A percentile compares a stretch with the other conserved stretches of the same genome.
phyloP scores from a whole-genome alignment of 495 filamentous ascomycete genomes.

The Xylona heveae region DNA sequence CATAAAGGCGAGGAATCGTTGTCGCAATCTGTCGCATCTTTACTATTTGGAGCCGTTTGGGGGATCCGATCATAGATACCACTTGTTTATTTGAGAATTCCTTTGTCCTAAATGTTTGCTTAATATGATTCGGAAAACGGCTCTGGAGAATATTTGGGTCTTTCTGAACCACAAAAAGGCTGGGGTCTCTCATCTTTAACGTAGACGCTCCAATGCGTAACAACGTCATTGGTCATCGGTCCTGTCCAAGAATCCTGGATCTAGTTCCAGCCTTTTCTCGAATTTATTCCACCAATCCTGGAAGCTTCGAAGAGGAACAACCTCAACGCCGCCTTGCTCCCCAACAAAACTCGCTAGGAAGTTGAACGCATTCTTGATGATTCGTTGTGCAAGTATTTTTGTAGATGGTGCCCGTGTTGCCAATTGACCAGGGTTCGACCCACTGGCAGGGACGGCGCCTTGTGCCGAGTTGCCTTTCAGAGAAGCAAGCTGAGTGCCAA shows the following conservation, averaged over 20 bases:
- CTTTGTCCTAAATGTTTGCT: too few relatives aligned
- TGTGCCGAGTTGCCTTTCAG: slow-evolving; percentile 19
- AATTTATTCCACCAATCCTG: slow-evolving; percentile 97
- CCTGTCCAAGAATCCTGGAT: slow-evolving; percentile 79
- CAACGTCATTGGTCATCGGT: slow-evolving; percentile 38
- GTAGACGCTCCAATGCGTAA: too few relatives aligned
- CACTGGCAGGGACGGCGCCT: slow-evolving; percentile 16
- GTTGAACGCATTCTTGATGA: slow-evolving; percentile 95
- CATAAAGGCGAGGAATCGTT: too few relatives aligned
- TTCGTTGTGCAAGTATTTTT: slow-evolving; percentile 66
- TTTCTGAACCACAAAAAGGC: too few relatives aligned
- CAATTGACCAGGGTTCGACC: slow-evolving; percentile 8
- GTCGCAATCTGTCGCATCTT: too few relatives aligned
- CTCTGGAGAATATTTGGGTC: too few relatives aligned
- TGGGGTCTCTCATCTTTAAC: too few relatives aligned
- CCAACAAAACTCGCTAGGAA: slow-evolving; percentile 72
- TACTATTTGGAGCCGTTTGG: too few relatives aligned
- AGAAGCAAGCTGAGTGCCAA: slow-evolving; percentile 43
- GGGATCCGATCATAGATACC: too few relatives aligned
- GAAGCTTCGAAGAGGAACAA: slow-evolving; percentile 78
- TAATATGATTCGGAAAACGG: too few relatives aligned
- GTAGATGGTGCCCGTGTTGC: slow-evolving; percentile 26
- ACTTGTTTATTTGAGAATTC: too few relatives aligned
- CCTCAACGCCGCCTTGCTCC: slow-evolving; percentile 34
- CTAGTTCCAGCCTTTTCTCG: slow-evolving; percentile 63